These are phyloP conservation scores for Fusarium sp. DNA, from an alignment of 2,329 filamentous ascomycete genomes.

Conservation along the genomic window DNA sequence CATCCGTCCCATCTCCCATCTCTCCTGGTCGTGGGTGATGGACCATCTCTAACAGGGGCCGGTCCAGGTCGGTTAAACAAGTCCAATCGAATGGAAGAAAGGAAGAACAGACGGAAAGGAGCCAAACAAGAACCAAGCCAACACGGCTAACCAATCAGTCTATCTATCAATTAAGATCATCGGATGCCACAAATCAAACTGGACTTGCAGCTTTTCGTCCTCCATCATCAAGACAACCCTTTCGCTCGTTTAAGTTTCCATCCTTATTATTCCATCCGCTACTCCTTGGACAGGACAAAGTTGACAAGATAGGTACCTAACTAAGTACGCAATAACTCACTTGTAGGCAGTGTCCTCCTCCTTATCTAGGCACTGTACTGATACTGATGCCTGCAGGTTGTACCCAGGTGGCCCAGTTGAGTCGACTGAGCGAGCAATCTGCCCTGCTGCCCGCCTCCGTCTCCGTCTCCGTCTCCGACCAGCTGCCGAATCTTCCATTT, in stretches of 20 bases:
- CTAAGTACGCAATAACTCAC: background rate
- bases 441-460: constrained; percentile 6
- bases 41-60: constrained; percentile 20
- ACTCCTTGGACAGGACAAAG: background rate
- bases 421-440: background rate
- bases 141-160: background rate
- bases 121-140: constrained; percentile 3
- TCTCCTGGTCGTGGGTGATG: too few relatives aligned
- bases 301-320: background rate
- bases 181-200: constrained; percentile 19
- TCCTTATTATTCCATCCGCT: constrained; percentile 1
- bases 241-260: constrained; percentile 20
- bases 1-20: constrained; percentile 41
- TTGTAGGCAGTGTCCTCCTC: background rate
- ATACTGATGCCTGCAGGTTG: background rate
- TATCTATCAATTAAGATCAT: constrained; percentile 7
- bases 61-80: constrained; percentile 43
- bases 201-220: constrained; percentile 2
- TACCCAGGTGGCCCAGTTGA: background rate
- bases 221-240: constrained; percentile 33
- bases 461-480: constrained; percentile 23
- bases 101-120: constrained; percentile 9
- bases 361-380: background rate
- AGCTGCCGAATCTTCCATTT: constrained; percentile 36
- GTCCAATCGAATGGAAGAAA: constrained; percentile 34